These are phyloP conservation scores for Trichoderma sp. DNA, from an alignment of 2,329 filamentous ascomycete genomes.

Conservation along the genomic window DNA sequence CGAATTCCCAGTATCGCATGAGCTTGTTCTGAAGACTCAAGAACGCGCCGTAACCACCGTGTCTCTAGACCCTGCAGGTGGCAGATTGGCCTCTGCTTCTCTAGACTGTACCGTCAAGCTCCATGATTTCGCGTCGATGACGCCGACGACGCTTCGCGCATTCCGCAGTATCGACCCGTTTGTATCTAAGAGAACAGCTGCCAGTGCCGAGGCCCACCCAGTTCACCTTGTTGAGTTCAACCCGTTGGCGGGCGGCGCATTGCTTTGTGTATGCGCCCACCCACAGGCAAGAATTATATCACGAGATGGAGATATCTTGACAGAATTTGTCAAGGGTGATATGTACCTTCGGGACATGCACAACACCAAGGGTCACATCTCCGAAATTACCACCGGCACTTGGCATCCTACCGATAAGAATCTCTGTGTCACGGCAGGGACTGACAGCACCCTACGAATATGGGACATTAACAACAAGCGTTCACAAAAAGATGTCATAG, in stretches of 20 bases:
- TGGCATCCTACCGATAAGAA: conserved; percentile 91
- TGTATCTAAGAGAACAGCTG: conserved; percentile 66
- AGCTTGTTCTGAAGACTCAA: conserved; percentile 90
- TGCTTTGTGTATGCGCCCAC: conserved; percentile 86
- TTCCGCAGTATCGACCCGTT: conserved; percentile 93
- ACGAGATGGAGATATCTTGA: conserved; percentile 81
- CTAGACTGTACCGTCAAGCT: conserved; percentile 90
- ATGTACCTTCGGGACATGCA: conserved; percentile 98
- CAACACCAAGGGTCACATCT: conserved; percentile 95
- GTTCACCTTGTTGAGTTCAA: conserved; percentile 88
- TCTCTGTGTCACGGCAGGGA: conserved; percentile 84
- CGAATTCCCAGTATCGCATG: conserved; percentile 89
- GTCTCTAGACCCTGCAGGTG: conserved; percentile 81
- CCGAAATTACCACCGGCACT: conserved; percentile 82
- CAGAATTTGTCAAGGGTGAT: conserved; percentile 94
- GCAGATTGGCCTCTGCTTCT: conserved; percentile 84
- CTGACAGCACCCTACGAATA: conserved; percentile 92
- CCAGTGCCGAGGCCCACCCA: conserved; percentile 79
- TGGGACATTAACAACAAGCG: conserved; percentile 95
- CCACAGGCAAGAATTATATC: conserved; percentile 88
- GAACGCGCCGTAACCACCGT: conserved; percentile 82
- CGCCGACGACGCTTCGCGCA: conserved; percentile 86
- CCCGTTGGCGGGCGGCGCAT: conserved; percentile 72
- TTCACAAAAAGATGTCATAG: conserved; percentile 88
- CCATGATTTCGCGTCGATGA: conserved; percentile 95